These are phyloP conservation scores for Globisporangium radiosum DNA, from an alignment of 352 stramenopile species.

Conservation along the genomic window DNA sequence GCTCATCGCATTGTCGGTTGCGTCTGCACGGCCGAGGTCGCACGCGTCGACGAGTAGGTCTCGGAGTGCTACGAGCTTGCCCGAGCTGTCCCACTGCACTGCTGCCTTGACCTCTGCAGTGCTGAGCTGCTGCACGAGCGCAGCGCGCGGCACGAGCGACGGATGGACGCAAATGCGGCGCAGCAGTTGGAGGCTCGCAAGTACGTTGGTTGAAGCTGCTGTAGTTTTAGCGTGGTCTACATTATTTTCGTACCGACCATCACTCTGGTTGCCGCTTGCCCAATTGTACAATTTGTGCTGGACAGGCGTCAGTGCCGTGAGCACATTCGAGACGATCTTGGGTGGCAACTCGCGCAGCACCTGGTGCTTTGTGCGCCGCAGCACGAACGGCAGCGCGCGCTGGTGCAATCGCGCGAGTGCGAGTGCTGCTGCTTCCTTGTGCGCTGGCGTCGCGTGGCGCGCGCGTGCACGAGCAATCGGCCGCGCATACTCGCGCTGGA, in stretches of 20 bases:
- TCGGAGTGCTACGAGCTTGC: conserved; percentile 86
- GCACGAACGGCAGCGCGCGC: conserved; percentile 96
- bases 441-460: conserved; percentile 54
- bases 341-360: conserved; percentile 95
- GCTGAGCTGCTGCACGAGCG: conserved; percentile 16
- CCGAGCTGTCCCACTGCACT: conserved; percentile 72
- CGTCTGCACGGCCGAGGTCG: conserved; percentile 19
- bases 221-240: not conserved
- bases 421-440: conserved; percentile 72
- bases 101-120: conserved; percentile 22
- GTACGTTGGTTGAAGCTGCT: conserved; percentile 20
- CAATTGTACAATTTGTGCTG: conserved; percentile 85
- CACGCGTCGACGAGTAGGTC: conserved; percentile 75
- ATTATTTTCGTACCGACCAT: too few relatives aligned
- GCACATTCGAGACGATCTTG: conserved; percentile 95
- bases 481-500: conserved; percentile 54
- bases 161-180: conserved; percentile 95
- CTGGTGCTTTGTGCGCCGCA: conserved; percentile 94
- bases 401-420: conserved; percentile 92
- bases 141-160: conserved; percentile 54
- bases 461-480: conserved; percentile 56
- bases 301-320: conserved; percentile 79
- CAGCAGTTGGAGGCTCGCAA: conserved; percentile 72
- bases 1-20: not conserved
- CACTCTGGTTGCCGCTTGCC: conserved; percentile 5